Evolutionary conservation across 169 alveolate genomes (phyloP).

Genomic region (Eimeria necatrix): DNA sequence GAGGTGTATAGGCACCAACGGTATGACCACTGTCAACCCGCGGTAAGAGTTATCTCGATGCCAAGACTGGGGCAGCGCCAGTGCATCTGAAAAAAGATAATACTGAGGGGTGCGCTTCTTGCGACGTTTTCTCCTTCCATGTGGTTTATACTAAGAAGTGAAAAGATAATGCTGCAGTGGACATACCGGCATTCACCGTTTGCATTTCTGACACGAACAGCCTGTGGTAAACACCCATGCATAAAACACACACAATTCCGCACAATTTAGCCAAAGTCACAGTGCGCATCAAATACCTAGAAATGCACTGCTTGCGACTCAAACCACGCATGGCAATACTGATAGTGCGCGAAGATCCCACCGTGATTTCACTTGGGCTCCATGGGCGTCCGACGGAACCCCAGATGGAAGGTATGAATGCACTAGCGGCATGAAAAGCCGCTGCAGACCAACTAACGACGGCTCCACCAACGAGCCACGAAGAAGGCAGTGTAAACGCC

Average conservation of each 20-base stretch:
- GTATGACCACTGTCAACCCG: slow-evolving; percentile 78
- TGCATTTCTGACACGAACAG: slow-evolving; percentile 76
- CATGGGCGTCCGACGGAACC: slow-evolving; percentile 50
- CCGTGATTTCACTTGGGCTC: not conserved
- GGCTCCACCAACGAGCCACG: slow-evolving; percentile 80
- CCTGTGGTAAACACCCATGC: slow-evolving; percentile 18
- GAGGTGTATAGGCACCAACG: slow-evolving; percentile 50
- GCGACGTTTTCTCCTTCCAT: not conserved
- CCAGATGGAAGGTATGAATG: slow-evolving; percentile 66
- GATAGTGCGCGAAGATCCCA: slow-evolving; percentile 2
- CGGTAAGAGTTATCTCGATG: slow-evolving; percentile 79
- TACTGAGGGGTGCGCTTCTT: not conserved
- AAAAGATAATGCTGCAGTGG: not conserved
- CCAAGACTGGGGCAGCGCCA: slow-evolving; percentile 82
- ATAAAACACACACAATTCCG: not conserved
- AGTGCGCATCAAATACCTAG: not conserved
- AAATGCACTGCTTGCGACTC: not conserved
- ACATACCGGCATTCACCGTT: slow-evolving; percentile 74
- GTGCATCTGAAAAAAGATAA: slow-evolving; percentile 68
- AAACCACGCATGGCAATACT: not conserved
- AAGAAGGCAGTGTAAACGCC: slow-evolving; percentile 81
- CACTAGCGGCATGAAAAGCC: slow-evolving; percentile 80
- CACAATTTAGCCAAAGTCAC: no score
- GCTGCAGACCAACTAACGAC: slow-evolving; percentile 51
- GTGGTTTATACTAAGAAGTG: not conserved